These are phyloP conservation scores for Gracilaria domingensis DNA, from an alignment of 23 red algal genomes.

Conservation along the genomic window DNA sequence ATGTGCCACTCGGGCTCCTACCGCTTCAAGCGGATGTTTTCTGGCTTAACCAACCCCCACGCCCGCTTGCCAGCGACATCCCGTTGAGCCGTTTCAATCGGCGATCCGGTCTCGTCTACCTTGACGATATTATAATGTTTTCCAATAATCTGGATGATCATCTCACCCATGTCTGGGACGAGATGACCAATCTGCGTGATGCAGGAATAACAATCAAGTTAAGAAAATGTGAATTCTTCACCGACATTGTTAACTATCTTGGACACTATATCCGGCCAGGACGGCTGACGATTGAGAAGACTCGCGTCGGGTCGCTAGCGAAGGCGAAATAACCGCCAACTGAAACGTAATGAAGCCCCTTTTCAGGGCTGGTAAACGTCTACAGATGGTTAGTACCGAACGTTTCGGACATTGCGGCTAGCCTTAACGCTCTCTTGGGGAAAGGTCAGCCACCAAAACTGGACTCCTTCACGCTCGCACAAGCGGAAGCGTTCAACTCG, in stretches of 20 bases:
- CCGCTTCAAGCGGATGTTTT: too few relatives aligned
- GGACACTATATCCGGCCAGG: background rate
- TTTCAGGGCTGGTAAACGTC: too few relatives aligned
- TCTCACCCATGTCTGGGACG: background rate
- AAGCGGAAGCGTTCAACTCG: background rate
- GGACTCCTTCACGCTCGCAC: background rate
- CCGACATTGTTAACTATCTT: background rate
- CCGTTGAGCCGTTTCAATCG: too few relatives aligned
- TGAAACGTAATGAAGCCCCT: too few relatives aligned
- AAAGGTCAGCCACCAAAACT: background rate
- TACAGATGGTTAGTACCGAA: background rate
- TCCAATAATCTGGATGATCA: background rate
- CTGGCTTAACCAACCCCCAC: too few relatives aligned
- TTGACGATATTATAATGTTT: background rate
- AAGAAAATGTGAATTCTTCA: background rate
- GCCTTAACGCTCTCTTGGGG: background rate
- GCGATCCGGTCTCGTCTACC: background rate
- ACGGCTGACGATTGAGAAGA: background rate
- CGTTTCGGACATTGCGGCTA: background rate
- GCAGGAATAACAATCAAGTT: background rate
- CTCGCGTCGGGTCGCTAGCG: too few relatives aligned
- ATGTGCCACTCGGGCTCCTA: too few relatives aligned
- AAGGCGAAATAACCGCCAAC: too few relatives aligned
- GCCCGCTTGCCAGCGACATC: too few relatives aligned
- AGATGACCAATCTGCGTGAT: background rate